A percentile compares a stretch with the other conserved stretches of the same genome.
phyloP scores from a whole-genome alignment of 140 eudicot species.

The Senecio squalidus region DNA sequence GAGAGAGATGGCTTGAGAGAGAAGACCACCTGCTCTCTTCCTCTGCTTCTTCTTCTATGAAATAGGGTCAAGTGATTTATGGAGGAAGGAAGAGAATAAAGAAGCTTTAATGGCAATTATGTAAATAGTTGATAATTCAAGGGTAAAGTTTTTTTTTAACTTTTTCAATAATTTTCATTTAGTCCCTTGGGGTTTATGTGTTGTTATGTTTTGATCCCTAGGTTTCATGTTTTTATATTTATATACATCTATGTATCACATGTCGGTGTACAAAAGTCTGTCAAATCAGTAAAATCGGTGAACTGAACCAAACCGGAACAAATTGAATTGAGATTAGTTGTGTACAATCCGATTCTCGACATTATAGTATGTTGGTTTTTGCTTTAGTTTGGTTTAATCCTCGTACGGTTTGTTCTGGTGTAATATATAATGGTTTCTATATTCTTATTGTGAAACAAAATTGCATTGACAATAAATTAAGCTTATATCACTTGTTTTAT shows the following conservation, averaged over 20 bases:
- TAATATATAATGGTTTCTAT: too few relatives aligned
- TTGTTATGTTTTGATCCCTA: neutral
- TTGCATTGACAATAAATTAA: too few relatives aligned
- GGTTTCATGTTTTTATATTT: neutral
- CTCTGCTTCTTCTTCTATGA: conserved; percentile 33
- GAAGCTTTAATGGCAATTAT: conserved; percentile 21
- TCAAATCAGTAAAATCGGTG: too few relatives aligned
- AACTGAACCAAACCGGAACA: too few relatives aligned
- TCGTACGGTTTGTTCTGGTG: too few relatives aligned
- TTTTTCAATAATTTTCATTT: neutral
- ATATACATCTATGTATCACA: neutral
- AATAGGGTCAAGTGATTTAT: conserved; percentile 29
- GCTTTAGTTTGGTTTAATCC: too few relatives aligned
- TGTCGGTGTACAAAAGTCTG: too few relatives aligned
- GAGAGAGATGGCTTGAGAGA: conserved; percentile 42
- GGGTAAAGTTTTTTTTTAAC: conserved; percentile 5
- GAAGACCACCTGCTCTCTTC: conserved; percentile 45
- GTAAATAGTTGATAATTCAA: conserved; percentile 25
- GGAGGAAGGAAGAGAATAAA: conserved; percentile 34
- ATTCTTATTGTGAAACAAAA: too few relatives aligned
- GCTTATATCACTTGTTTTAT: too few relatives aligned
- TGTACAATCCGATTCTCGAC: too few relatives aligned
- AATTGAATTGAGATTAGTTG: too few relatives aligned
- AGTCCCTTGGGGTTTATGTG: conserved; percentile 14
- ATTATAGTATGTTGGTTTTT: too few relatives aligned